These are phyloP conservation scores for Knoxia roxburghii DNA, from an alignment of 257 asterid species.

Conservation along the genomic window DNA sequence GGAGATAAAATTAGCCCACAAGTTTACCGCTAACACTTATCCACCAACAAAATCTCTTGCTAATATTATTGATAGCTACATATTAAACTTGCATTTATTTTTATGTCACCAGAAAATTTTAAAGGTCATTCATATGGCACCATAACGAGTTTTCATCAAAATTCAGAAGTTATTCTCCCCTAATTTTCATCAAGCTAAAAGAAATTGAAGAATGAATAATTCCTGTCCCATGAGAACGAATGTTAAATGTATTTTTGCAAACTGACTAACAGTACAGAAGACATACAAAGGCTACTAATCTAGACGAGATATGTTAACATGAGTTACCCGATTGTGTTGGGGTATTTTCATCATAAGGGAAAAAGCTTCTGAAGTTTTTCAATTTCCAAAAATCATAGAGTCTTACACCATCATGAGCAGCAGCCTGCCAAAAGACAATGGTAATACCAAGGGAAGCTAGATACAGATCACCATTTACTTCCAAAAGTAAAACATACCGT, in stretches of 20 bases:
- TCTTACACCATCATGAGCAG: constrained; percentile 97
- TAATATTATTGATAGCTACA: not conserved
- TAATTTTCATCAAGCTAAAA: not conserved
- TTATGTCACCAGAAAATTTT: not conserved
- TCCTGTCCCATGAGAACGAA: not conserved
- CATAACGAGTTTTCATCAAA: not conserved
- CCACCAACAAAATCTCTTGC: too few relatives aligned
- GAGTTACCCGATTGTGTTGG: constrained; percentile 77
- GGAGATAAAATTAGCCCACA: too few relatives aligned
- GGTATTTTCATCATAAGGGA: constrained; percentile 78
- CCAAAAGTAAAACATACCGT: constrained; percentile 57
- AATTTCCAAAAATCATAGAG: constrained; percentile 96
- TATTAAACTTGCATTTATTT: not conserved
- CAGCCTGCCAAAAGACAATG: constrained; percentile 56
- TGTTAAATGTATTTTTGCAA: not conserved
- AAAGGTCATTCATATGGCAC: too few relatives aligned
- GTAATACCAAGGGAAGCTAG: constrained; percentile 7
- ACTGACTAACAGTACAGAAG: not conserved
- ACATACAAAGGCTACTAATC: not conserved
- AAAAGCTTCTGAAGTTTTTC: constrained; percentile 70
- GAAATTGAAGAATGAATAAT: too few relatives aligned
- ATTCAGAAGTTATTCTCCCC: not conserved
- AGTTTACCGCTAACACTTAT: too few relatives aligned
- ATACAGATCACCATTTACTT: not conserved
- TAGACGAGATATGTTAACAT: not conserved